Conservation (phyloP, 2,329 filamentous ascomycete species). For the Zalaria obscura region DNA sequence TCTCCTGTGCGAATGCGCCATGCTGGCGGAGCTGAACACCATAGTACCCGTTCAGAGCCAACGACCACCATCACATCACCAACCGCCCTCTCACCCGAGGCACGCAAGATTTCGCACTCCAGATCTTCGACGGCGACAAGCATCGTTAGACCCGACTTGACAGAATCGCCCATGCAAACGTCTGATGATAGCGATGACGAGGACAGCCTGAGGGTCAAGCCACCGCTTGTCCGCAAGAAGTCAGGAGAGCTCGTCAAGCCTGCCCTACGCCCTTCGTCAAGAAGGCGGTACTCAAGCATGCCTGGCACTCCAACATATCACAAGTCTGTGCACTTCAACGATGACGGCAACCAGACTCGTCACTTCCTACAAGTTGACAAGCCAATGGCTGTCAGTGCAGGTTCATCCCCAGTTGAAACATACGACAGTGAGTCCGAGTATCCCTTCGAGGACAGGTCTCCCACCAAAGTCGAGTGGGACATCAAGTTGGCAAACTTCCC, state of each 20-base stretch:
- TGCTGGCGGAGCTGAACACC: slow-evolving; percentile 1
- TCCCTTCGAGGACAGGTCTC: slow-evolving; percentile 54
- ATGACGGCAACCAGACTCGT: slow-evolving; percentile 86
- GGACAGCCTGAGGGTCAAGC: slow-evolving; percentile 40
- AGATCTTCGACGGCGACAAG: slow-evolving; percentile 44
- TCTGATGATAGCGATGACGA: slow-evolving; percentile 38
- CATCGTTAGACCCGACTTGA: slow-evolving; percentile 33
- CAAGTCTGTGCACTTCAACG: slow-evolving; percentile 97
- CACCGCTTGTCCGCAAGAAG: slow-evolving; percentile 95
- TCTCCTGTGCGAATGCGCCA: slow-evolving; percentile 36
- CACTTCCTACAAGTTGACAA: slow-evolving; percentile 92
- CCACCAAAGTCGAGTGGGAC: slow-evolving; percentile 62
- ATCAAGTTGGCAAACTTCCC: slow-evolving; percentile 78
- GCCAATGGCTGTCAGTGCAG: slow-evolving; percentile 88
- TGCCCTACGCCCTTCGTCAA: slow-evolving; percentile 67
- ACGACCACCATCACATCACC: slow-evolving; percentile 17
- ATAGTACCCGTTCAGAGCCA: slow-evolving; percentile 17
- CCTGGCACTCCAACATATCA: slow-evolving; percentile 90
- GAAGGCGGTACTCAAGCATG: slow-evolving; percentile 83
- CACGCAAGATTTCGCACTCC: slow-evolving; percentile 47
- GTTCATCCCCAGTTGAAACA: slow-evolving; percentile 77
- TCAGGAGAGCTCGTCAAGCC: slow-evolving; percentile 92
- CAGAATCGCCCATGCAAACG: slow-evolving; percentile 28
- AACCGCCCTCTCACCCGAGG: slow-evolving; percentile 36
- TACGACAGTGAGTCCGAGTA: slow-evolving; percentile 84